A percentile compares a stretch with the other conserved stretches of the same genome.
These are phyloP conservation scores for Plasmodium reichenowi DNA, from an alignment of 169 alveolate species.

Conservation along the genomic window DNA sequence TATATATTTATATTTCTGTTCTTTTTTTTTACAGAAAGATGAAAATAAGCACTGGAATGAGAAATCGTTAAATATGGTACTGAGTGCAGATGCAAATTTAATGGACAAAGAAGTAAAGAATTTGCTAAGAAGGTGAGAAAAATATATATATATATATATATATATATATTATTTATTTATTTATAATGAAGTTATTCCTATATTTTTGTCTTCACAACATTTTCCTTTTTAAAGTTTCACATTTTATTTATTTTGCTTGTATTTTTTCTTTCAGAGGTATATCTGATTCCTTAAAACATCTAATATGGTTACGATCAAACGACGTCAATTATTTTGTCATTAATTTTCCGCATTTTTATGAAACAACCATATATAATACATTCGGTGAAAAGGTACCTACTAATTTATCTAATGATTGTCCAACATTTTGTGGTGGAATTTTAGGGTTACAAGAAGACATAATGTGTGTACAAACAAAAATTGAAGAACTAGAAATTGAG, in stretches of 20 bases:
- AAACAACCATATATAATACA: constrained; percentile 60
- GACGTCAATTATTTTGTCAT: constrained; percentile 60
- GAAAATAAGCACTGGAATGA: constrained; percentile 65
- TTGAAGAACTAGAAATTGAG: constrained; percentile 62
- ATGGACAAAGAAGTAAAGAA: constrained; percentile 54
- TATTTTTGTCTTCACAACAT: background rate
- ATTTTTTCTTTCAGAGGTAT: constrained; percentile 26
- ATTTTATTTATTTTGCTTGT: background rate
- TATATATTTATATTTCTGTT: background rate
- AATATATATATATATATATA: background rate
- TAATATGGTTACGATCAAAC: constrained; percentile 59
- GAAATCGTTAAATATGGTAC: constrained; percentile 23
- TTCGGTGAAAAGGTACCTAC: constrained; percentile 61
- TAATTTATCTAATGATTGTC: constrained; percentile 58
- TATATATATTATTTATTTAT: background rate
- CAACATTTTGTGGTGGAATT: constrained; percentile 72
- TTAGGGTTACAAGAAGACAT: constrained; percentile 65
- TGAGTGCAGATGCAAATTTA: constrained; percentile 51
- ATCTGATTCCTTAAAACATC: constrained; percentile 53
- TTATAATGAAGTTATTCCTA: background rate
- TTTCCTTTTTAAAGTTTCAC: background rate
- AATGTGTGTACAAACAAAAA: constrained; percentile 73
- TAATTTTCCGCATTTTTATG: constrained; percentile 66
- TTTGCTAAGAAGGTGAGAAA: constrained; percentile 47
- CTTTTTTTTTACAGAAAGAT: constrained; percentile 21